Conservation (phyloP, 2,329 filamentous ascomycete genomes). For the Neonectria punicea region DNA sequence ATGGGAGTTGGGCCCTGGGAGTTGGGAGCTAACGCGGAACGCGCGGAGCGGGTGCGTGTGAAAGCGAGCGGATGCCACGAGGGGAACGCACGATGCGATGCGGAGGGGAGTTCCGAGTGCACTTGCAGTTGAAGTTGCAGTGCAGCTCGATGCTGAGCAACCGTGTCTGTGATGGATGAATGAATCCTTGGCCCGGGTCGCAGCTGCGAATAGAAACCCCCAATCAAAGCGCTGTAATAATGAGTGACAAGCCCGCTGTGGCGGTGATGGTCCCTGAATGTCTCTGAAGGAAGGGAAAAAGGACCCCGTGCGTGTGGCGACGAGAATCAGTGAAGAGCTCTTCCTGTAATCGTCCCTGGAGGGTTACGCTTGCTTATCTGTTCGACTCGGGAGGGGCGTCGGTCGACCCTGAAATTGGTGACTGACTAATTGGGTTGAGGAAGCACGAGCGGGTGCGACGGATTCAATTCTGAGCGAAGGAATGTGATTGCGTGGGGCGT, state of each 20-base stretch:
- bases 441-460: conserved; percentile 14
- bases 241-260: neutral
- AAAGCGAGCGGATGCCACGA: conserved; percentile 33
- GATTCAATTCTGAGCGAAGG: conserved; percentile 22
- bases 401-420: conserved; percentile 23
- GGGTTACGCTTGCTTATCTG: conserved; percentile 3
- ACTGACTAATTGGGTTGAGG: conserved; percentile 24
- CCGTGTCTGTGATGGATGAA: neutral
- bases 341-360: conserved; percentile 1
- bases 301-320: conserved; percentile 1
- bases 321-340: conserved; percentile 5
- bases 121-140: conserved; percentile 17
- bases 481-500: conserved; percentile 21
- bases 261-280: conserved; percentile 15
- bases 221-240: conserved; percentile 10
- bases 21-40: conserved; percentile 35
- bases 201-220: conserved; percentile 7
- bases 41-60: conserved; percentile 31
- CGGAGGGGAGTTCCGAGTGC: conserved; percentile 10
- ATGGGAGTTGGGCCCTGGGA: conserved; percentile 26
- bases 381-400: conserved; percentile 22
- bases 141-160: conserved; percentile 9
- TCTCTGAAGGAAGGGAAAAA: conserved; percentile 14
- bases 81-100: conserved; percentile 25
- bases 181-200: conserved; percentile 8